Conservation (phyloP, 805 yeast genomes). For the Metschnikowia amazonensis region DNA sequence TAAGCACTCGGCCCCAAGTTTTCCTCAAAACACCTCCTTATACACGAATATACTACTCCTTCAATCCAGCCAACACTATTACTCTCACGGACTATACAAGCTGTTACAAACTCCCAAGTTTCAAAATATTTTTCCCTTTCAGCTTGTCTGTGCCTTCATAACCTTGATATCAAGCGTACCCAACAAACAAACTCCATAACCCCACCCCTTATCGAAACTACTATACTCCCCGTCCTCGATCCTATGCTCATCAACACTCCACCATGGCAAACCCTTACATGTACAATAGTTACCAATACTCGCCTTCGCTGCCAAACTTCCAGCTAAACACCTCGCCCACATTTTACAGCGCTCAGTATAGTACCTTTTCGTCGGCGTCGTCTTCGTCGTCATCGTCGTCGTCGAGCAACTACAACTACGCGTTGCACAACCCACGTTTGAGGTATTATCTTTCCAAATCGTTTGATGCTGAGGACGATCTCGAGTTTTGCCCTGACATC, state of each 20-base stretch:
- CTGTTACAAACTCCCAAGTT: no score
- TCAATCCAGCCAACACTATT: no score
- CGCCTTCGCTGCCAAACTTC: constrained; percentile 28
- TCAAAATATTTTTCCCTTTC: no score
- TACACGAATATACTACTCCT: not conserved
- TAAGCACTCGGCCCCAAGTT: not conserved
- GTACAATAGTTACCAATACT: constrained; percentile 31
- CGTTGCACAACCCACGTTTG: constrained; percentile 47
- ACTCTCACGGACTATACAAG: no score
- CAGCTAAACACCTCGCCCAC: constrained; percentile 28
- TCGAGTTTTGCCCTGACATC: constrained; percentile 63
- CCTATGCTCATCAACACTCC: not conserved
- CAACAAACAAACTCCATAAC: not conserved
- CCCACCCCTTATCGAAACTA: not conserved
- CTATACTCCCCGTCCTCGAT: not conserved
- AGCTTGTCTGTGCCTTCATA: no score
- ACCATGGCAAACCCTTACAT: constrained; percentile 36
- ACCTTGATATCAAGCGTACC: not conserved
- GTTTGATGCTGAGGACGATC: constrained; percentile 59
- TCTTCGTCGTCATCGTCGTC: constrained; percentile 15
- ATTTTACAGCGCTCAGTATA: constrained; percentile 23
- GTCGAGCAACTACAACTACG: constrained; percentile 23
- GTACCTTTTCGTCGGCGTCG: constrained; percentile 14
- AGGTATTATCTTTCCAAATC: constrained; percentile 57
- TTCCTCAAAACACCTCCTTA: not conserved